Percentiles rank a stretch among this genome's conserved stretches.
These are phyloP conservation scores for Sisymbrium altissimum DNA, from an alignment of 345 rosid species.

Conservation along the genomic window DNA sequence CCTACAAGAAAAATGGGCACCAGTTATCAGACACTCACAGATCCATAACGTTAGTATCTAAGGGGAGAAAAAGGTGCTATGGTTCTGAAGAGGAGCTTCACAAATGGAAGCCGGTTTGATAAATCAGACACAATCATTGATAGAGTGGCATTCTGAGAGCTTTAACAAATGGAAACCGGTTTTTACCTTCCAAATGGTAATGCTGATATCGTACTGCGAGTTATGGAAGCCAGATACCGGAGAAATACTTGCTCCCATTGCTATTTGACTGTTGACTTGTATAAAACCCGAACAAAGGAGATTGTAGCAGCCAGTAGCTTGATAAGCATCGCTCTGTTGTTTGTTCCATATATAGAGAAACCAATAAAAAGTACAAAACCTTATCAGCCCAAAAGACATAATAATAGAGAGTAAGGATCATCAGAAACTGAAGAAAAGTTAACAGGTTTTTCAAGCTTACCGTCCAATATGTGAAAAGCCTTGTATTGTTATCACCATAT, in stretches of 20 bases:
- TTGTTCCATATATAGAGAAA: neutral
- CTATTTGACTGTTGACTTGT: constrained; percentile 72
- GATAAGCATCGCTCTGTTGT: constrained; percentile 67
- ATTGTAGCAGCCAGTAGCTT: constrained; percentile 82
- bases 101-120: neutral
- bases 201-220: constrained; percentile 63
- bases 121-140: neutral
- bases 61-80: neutral
- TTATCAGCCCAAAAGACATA: neutral
- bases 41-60: neutral
- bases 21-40: neutral
- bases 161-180: neutral
- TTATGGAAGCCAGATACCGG: constrained; percentile 53
- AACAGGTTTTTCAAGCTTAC: constrained; percentile 34
- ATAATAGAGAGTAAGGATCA: neutral
- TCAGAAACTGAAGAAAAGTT: neutral
- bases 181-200: constrained; percentile 72
- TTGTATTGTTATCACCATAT: constrained; percentile 69
- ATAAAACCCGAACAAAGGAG: constrained; percentile 73
- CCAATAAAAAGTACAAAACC: neutral
- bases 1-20: constrained; percentile 37
- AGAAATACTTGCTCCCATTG: constrained; percentile 75
- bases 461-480: constrained; percentile 81
- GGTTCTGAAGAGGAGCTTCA: neutral
- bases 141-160: neutral